Base-by-base conservation (phyloP, 1,284 basidiomycete species). In the Boletellus sp. region DNA sequence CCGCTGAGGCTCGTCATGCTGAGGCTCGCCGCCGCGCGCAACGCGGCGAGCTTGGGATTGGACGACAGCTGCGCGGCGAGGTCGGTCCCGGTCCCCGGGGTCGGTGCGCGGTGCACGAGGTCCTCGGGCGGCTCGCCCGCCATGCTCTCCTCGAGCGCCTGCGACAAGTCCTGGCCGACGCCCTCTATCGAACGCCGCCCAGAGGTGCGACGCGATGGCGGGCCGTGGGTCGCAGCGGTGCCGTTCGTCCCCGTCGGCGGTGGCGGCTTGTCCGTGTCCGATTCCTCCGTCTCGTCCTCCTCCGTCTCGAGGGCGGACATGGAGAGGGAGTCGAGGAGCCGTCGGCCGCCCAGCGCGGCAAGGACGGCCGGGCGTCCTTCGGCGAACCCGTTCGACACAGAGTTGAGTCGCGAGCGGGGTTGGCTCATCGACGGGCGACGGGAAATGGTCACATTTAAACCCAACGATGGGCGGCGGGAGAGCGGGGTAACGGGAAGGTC, bases 221-320 rank as follows among this genome's bases (percentile, higher is more conserved):
- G 27, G 6, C 23, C 19, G 14, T 25, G 42, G 5, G 26, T n/a
- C 6, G 39, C 7, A 1, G 35, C 9, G 9, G 38, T 14, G 13
- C 10, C 9, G 2, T 5, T 25, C 14, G 27, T 10, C 8, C 20
- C 21, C 20, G 5, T 17, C 17, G 30, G 25, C 14, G 5, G 5
- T 30, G 29, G 29, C 25, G 48, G 21, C 25, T 36, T 43, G 33
- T 52, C 51, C 4, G 32, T 17, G 14, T 53, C 60, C 2, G 56
- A 47, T 5, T 53, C 60, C 34, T 55, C 53, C 22, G 38, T 17
- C 21, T 30, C 41, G 19, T 60, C 55, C 21, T 71, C 70, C 35
- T 74, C 71, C 1, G 53, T 64, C 16, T 71, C 73, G 13, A 73
- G 54, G 5, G 70, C 70, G 5, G 72, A 73, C 58, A 72, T 72